Evolutionary conservation across 768 basidiomycete genomes (phyloP).

Genomic region (Tricholoma matsutake): DNA sequence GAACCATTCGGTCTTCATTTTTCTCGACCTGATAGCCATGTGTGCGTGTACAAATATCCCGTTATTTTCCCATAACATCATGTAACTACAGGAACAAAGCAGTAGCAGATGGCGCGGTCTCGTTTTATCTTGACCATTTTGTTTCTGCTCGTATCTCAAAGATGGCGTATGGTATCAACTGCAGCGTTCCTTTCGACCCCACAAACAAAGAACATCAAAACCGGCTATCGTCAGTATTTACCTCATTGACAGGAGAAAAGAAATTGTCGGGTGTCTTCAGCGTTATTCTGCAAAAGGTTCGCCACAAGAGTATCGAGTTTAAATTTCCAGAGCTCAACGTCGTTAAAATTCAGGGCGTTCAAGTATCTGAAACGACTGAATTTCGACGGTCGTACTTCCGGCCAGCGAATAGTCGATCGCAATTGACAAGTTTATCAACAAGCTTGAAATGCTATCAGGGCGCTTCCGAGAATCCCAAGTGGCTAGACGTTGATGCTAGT

Average conservation of each 20-base stretch:
- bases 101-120: neutral
- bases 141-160: slow-evolving; percentile 11
- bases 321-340: neutral
- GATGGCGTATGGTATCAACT: slow-evolving; percentile 9
- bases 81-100: slow-evolving; percentile 5
- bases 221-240: slow-evolving; percentile 1
- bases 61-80: neutral
- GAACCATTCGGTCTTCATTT: slow-evolving; percentile 31
- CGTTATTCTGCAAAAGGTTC: slow-evolving; percentile 25
- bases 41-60: slow-evolving; percentile 33
- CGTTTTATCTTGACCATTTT: neutral
- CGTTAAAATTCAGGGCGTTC: slow-evolving; percentile 30
- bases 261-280: slow-evolving; percentile 17
- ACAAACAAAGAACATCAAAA: slow-evolving; percentile 10
- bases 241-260: neutral
- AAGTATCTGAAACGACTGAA: slow-evolving; percentile 23
- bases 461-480: slow-evolving; percentile 6
- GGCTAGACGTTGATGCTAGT: slow-evolving; percentile 12
- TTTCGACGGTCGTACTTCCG: slow-evolving; percentile 14
- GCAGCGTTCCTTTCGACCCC: neutral
- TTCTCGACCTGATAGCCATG: slow-evolving; percentile 42
- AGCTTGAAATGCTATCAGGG: slow-evolving; percentile 22
- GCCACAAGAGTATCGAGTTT: neutral
- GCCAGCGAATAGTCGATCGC: neutral
- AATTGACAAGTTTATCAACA: neutral